Evolutionary conservation across 2,329 filamentous ascomycete genomes (phyloP).

Genomic region (Penicillium sp.): DNA sequence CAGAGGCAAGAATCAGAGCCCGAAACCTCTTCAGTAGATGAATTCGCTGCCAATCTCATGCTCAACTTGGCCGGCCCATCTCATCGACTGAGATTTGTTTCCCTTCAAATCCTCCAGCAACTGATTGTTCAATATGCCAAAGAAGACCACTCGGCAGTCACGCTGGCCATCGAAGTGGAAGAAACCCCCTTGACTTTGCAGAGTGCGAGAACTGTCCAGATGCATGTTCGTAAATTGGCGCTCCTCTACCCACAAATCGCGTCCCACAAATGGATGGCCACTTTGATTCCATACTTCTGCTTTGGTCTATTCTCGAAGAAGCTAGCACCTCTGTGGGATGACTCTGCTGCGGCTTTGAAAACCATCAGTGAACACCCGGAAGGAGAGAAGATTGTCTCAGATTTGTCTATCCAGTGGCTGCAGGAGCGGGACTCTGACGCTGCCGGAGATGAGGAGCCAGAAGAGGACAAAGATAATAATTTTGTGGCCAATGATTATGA

Average conservation of each 20-base stretch:
- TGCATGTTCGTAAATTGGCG: conserved; percentile 80
- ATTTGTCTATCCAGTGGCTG: conserved; percentile 79
- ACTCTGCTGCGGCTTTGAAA: conserved; percentile 74
- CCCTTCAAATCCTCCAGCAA: conserved; percentile 70
- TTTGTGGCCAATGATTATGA: conserved; percentile 65
- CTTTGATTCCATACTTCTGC: conserved; percentile 77
- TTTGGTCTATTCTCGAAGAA: conserved; percentile 89
- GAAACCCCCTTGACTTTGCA: conserved; percentile 76
- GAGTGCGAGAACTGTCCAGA: conserved; percentile 75
- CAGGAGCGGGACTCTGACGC: conserved; percentile 37
- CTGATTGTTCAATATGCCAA: conserved; percentile 57
- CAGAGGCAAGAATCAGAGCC: conserved; percentile 35
- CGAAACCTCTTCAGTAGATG: conserved; percentile 61
- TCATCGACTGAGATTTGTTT: conserved; percentile 72
- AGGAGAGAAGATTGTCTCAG: conserved; percentile 73
- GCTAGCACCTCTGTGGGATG: conserved; percentile 84
- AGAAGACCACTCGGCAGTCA: conserved; percentile 48
- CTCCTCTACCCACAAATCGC: conserved; percentile 63
- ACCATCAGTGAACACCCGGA: conserved; percentile 69
- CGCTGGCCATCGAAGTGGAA: conserved; percentile 76
- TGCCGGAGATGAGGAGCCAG: conserved; percentile 29
- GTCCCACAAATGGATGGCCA: conserved; percentile 66
- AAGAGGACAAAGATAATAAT: conserved; percentile 30
- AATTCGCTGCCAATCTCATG: conserved; percentile 67
- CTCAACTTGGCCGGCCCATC: conserved; percentile 75